phyloP scores from a whole-genome alignment of 2,329 filamentous ascomycete genomes.

The Sporothrix brasiliensis region DNA sequence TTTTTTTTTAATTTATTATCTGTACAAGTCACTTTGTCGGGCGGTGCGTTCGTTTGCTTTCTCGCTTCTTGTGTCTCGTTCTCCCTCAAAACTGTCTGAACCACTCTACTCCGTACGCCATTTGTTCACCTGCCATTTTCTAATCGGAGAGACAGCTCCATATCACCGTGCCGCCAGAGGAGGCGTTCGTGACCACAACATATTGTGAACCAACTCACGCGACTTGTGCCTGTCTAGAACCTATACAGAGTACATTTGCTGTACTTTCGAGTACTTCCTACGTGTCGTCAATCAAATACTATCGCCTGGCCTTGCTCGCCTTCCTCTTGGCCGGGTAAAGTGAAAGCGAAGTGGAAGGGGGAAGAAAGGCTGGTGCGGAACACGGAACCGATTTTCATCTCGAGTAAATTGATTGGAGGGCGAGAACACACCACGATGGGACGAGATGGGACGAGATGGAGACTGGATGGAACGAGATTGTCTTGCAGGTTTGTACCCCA shows the following conservation, averaged over 20 bases:
- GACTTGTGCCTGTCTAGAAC: conserved; percentile 10
- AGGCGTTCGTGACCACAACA: neutral
- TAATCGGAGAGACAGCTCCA: conserved; percentile 21
- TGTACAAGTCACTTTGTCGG: neutral
- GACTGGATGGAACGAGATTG: conserved; percentile 10
- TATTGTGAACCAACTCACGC: neutral
- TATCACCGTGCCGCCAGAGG: neutral
- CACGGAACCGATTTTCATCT: neutral
- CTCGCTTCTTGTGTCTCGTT: conserved; percentile 10
- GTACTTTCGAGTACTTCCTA: no score
- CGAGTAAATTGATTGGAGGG: conserved; percentile 15
- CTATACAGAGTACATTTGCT: neutral
- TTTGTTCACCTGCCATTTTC: neutral
- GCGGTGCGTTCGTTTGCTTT: neutral
- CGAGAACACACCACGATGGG: neutral
- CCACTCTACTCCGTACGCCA: neutral
- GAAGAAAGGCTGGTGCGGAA: neutral
- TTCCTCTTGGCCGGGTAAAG: conserved; percentile 27
- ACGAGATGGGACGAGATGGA: neutral
- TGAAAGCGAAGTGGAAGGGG: neutral
- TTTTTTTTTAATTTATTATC: no score
- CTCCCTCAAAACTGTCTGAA: neutral
- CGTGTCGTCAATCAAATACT: neutral
- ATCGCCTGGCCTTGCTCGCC: neutral
- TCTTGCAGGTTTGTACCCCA: conserved; percentile 26